Conservation (phyloP, 805 yeast genomes). For the Starmera quercuum region DNA sequence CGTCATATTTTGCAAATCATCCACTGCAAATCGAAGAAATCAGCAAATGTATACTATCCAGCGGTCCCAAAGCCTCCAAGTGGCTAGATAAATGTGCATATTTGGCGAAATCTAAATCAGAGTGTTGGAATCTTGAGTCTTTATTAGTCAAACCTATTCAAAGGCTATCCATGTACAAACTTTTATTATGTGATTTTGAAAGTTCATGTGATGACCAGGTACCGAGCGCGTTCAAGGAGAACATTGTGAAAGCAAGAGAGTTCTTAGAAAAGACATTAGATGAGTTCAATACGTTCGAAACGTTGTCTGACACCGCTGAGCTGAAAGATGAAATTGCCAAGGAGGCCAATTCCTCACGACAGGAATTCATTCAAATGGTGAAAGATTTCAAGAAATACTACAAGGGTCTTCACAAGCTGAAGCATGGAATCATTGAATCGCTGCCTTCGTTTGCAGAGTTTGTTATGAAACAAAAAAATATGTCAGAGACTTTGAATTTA, state of each 20-base stretch:
- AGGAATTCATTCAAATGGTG: neutral
- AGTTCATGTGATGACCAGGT: slow-evolving; percentile 6
- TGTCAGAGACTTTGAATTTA: slow-evolving; percentile 20
- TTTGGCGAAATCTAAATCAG: slow-evolving; percentile 15
- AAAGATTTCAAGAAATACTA: slow-evolving; percentile 14
- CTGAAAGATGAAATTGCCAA: neutral
- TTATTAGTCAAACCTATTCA: slow-evolving; percentile 24
- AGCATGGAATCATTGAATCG: slow-evolving; percentile 10
- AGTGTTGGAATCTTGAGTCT: slow-evolving; percentile 21
- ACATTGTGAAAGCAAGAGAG: slow-evolving; percentile 11
- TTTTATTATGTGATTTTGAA: slow-evolving; percentile 10
- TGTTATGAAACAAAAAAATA: slow-evolving; percentile 7
- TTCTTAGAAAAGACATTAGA: slow-evolving; percentile 10
- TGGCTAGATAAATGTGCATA: slow-evolving; percentile 29
- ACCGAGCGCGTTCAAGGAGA: slow-evolving; percentile 5
- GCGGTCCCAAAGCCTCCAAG: slow-evolving; percentile 16
- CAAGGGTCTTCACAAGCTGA: slow-evolving; percentile 12
- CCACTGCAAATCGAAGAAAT: slow-evolving; percentile 22
- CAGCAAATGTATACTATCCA: slow-evolving; percentile 7
- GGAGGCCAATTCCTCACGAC: neutral
- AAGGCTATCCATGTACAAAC: slow-evolving; percentile 19
- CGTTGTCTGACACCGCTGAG: neutral
- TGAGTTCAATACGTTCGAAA: slow-evolving; percentile 1
- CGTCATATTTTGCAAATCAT: slow-evolving; percentile 24
- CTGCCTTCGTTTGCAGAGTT: slow-evolving; percentile 7